Base-by-base conservation (phyloP, 73 alveolate species). In the Diophrys sp. region DNA sequence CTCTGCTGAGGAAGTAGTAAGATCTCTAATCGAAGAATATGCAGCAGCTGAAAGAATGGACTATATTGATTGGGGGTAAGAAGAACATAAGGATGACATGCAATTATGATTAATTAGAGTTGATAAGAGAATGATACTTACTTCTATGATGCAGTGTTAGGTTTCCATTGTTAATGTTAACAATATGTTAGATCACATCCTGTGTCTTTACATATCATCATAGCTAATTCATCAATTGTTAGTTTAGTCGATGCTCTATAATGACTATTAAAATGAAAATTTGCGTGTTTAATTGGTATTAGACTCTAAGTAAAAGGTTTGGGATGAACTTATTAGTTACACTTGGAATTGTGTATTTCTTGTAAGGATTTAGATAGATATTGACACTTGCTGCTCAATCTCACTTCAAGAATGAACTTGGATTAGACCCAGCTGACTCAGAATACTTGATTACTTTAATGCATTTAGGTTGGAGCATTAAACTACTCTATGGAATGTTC, bases 21-120 rank as follows among this genome's bases (percentile, higher is more conserved):
- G 72, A 54, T 79, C 85, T 30, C 87, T 96, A 2, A 96, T 95
- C 18, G 91, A 93, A 44, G 99, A 96, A 87, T 96, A 96, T 90
- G 87, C 87, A 67, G 98, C 99, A 0, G 96, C 98, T 54, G 99
- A 95, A 75, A 87, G 84, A 73, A 85, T 88, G 78, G 94, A 96
- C 76, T 96, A 96, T 73, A 84, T 96, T 28, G 90, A 96, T 73
- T 96, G 98, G 98, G 97, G 95, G 8, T 85, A 90, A 53, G 91
- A 93, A 54, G 91, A 82, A 1, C 56, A 73, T 30, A 55, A 71
- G 18, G 62, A 44, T 44, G 62, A 44, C 18, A 44, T 44, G 62
- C 18, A 44, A 44, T 44, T 44, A 18, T 44, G 62, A 44, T 44
- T 44, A n/a, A n/a, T n/a, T n/a, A n/a, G n/a, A n/a, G n/a, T n/a